Conservation (phyloP, 306 rosid genomes). For the Hippophae gyantsensis region DNA sequence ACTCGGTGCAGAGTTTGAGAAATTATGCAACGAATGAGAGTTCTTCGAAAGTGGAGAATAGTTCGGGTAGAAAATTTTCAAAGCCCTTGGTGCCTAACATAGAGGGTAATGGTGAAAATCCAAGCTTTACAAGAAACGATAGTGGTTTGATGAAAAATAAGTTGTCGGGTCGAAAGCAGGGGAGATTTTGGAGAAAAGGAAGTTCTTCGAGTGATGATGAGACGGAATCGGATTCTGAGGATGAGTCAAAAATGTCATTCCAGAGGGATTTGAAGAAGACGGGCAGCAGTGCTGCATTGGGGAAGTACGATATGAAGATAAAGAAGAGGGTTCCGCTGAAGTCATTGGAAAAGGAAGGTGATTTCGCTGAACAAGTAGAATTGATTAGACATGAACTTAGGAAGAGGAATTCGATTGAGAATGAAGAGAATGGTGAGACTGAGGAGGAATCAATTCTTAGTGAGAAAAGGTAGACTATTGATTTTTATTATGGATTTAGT, state of each 20-base stretch:
- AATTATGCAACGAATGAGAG: slow-evolving; percentile 31
- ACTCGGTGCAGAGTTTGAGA: slow-evolving; percentile 30
- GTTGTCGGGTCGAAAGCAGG: slow-evolving; percentile 12
- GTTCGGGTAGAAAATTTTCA: slow-evolving; percentile 5
- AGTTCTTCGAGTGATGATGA: slow-evolving; percentile 35
- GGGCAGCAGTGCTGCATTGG: slow-evolving; percentile 76
- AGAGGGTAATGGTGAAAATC: slow-evolving; percentile 9
- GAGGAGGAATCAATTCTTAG: slow-evolving; percentile 38
- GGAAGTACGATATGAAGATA: slow-evolving; percentile 60
- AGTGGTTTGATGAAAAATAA: slow-evolving; percentile 8
- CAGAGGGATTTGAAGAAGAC: slow-evolving; percentile 23
- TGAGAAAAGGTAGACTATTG: slow-evolving; percentile 42
- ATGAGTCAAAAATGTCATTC: slow-evolving; percentile 4
- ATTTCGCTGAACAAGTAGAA: slow-evolving; percentile 52
- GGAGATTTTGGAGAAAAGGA: slow-evolving; percentile 30
- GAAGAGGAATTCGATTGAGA: slow-evolving; percentile 38
- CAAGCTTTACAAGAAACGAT: slow-evolving; percentile 15
- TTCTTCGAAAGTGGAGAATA: slow-evolving; percentile 25
- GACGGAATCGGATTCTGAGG: slow-evolving; percentile 21
- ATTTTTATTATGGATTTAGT: too few relatives aligned
- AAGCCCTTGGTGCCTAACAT: slow-evolving; percentile 19
- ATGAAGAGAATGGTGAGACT: slow-evolving; percentile 14
- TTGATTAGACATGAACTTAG: slow-evolving; percentile 46
- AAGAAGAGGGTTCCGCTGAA: slow-evolving; percentile 41
- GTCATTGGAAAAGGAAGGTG: slow-evolving; percentile 29